These are phyloP conservation scores for Fusarium pilosicola DNA, from an alignment of 2,329 filamentous ascomycete genomes.

Conservation along the genomic window DNA sequence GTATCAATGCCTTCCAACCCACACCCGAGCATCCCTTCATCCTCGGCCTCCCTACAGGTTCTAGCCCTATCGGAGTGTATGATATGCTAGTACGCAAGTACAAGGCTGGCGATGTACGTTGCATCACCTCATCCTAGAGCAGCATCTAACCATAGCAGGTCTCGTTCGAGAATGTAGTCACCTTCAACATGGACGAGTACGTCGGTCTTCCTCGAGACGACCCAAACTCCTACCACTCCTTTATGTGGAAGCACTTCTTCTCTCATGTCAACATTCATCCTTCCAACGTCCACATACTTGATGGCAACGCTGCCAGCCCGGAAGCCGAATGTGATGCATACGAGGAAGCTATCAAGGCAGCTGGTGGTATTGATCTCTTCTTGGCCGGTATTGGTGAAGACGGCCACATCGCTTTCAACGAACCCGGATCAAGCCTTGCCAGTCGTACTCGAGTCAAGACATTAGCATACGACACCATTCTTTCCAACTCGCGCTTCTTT, in stretches of 20 bases:
- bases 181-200: conserved; percentile 96
- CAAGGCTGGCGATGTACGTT: conserved; percentile 69
- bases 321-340: conserved; percentile 82
- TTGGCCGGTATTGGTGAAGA: conserved; percentile 87
- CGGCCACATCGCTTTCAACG: conserved; percentile 91
- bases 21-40: conserved; percentile 80
- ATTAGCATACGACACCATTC: conserved; percentile 84
- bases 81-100: conserved; percentile 76
- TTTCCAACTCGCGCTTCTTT: conserved; percentile 88
- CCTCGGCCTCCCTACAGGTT: conserved; percentile 84
- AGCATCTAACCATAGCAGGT: conserved; percentile 58
- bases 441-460: conserved; percentile 88
- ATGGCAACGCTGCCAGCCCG: conserved; percentile 81
- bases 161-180: conserved; percentile 88
- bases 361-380: conserved; percentile 86
- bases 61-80: conserved; percentile 82
- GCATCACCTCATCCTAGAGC: conserved; percentile 12
- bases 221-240: conserved; percentile 87
- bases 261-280: conserved; percentile 84
- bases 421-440: conserved; percentile 81
- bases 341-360: conserved; percentile 78
- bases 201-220: conserved; percentile 85
- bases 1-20: conserved; percentile 81
- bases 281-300: conserved; percentile 83
- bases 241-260: conserved; percentile 95